These are phyloP conservation scores for Beauveria medogensis DNA, from an alignment of 2,329 filamentous ascomycete genomes.

Conservation along the genomic window DNA sequence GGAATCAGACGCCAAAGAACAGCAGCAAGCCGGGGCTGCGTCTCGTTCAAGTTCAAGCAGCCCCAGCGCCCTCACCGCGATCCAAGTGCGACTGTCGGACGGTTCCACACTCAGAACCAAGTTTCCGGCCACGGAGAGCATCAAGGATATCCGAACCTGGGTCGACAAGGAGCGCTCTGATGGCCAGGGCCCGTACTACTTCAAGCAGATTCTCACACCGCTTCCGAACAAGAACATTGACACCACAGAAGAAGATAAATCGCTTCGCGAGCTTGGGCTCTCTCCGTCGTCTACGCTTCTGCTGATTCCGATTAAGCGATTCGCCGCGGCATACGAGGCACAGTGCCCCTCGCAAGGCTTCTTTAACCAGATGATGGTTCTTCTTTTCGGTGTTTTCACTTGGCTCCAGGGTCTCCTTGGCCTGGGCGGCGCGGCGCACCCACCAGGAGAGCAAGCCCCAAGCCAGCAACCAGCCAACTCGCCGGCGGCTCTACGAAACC, in stretches of 20 bases:
- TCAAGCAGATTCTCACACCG: conserved; percentile 77
- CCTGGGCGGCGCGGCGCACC: conserved; percentile 14
- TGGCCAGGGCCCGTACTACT: conserved; percentile 61
- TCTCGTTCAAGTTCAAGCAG: conserved; percentile 17
- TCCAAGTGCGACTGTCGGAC: conserved; percentile 79
- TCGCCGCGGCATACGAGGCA: conserved; percentile 32
- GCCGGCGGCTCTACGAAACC: conserved; percentile 16
- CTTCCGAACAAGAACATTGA: conserved; percentile 67
- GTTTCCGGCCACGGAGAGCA: conserved; percentile 57
- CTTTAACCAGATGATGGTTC: conserved; percentile 22
- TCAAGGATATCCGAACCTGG: conserved; percentile 68
- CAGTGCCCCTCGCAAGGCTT: conserved; percentile 19
- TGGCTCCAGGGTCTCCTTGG: conserved; percentile 23
- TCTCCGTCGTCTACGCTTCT: conserved; percentile 76
- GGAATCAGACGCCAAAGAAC: conserved; percentile 22
- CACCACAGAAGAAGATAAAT: conserved; percentile 62
- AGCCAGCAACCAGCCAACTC: background rate
- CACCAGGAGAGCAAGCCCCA: background rate
- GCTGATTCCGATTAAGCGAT: conserved; percentile 58
- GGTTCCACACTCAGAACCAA: conserved; percentile 68
- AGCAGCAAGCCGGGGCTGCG: conserved; percentile 24
- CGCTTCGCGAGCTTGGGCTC: conserved; percentile 62
- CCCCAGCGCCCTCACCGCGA: conserved; percentile 33
- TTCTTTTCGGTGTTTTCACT: conserved; percentile 22
- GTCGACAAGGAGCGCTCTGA: conserved; percentile 57